These are phyloP conservation scores for Neofusicoccum sp. DNA, from an alignment of 2,329 filamentous ascomycete species.

Conservation along the genomic window DNA sequence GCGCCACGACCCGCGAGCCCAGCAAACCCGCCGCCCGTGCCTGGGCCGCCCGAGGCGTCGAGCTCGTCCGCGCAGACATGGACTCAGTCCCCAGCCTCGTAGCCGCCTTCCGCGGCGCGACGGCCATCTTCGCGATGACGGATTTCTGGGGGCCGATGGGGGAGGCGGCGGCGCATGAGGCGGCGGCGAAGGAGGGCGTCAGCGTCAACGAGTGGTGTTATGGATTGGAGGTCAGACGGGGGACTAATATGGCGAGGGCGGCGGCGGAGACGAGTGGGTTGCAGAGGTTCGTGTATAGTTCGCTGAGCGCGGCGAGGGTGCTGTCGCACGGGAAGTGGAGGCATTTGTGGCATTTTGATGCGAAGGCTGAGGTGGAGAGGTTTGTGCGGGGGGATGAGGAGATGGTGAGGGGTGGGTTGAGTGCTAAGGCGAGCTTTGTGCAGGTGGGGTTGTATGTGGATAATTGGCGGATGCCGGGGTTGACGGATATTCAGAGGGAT, in stretches of 20 bases:
- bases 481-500: too few relatives aligned
- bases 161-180: not conserved
- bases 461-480: not conserved
- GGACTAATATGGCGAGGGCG: not conserved
- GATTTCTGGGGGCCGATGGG: constrained; percentile 25
- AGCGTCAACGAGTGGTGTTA: not conserved
- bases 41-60: constrained; percentile 33
- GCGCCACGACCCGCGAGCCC: constrained; percentile 46
- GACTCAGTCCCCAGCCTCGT: constrained; percentile 33
- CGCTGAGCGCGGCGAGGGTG: not conserved
- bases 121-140: constrained; percentile 40
- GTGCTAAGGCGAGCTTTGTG: not conserved
- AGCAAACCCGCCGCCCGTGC: constrained; percentile 33
- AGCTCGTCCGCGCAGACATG: constrained; percentile 38
- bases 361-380: not conserved
- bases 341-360: not conserved
- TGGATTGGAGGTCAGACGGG: not conserved
- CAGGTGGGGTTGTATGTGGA: not conserved
- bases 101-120: constrained; percentile 37
- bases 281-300: not conserved
- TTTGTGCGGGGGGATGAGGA: not conserved
- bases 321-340: not conserved
- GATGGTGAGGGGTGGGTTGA: not conserved
- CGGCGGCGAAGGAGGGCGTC: not conserved
- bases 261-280: not conserved